Conservation (phyloP, 495 filamentous ascomycete genomes). For the Talaromyces borbonicus region DNA sequence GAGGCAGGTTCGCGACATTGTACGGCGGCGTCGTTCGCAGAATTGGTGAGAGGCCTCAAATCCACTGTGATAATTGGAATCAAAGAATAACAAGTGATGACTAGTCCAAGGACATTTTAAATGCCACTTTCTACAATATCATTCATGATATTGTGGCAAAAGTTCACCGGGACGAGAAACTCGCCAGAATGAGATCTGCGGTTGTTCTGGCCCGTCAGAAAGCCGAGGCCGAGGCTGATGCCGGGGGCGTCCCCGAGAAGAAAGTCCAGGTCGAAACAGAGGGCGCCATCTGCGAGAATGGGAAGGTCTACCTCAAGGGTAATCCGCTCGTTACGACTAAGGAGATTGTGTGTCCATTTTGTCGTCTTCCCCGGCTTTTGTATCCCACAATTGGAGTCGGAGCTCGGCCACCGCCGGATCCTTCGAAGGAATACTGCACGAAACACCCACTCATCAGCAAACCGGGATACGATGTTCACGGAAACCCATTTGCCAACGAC, state of each 20-base stretch:
- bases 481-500: slow-evolving; percentile 59
- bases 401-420: slow-evolving; percentile 47
- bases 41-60: slow-evolving; percentile 27
- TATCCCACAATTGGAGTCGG: slow-evolving; percentile 54
- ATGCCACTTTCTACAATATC: slow-evolving; percentile 63
- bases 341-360: slow-evolving; percentile 59
- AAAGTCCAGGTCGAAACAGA: slow-evolving; percentile 52
- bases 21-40: slow-evolving; percentile 34
- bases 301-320: slow-evolving; percentile 60
- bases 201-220: slow-evolving; percentile 62
- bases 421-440: slow-evolving; percentile 61
- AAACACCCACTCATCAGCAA: slow-evolving; percentile 63
- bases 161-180: slow-evolving; percentile 65
- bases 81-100: slow-evolving; percentile 8
- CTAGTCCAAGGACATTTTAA: slow-evolving; percentile 45
- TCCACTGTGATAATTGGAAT: not conserved
- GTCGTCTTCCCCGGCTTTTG: slow-evolving; percentile 52
- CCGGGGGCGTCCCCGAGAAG: slow-evolving; percentile 25
- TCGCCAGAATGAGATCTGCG: slow-evolving; percentile 60
- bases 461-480: slow-evolving; percentile 73
- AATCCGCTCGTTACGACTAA: slow-evolving; percentile 65
- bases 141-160: slow-evolving; percentile 61
- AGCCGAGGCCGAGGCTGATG: slow-evolving; percentile 41
- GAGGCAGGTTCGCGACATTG: not conserved
- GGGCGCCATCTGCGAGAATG: slow-evolving; percentile 62